Evolutionary conservation across 345 rosid genomes (phyloP).

Genomic region (Populus simonii): DNA sequence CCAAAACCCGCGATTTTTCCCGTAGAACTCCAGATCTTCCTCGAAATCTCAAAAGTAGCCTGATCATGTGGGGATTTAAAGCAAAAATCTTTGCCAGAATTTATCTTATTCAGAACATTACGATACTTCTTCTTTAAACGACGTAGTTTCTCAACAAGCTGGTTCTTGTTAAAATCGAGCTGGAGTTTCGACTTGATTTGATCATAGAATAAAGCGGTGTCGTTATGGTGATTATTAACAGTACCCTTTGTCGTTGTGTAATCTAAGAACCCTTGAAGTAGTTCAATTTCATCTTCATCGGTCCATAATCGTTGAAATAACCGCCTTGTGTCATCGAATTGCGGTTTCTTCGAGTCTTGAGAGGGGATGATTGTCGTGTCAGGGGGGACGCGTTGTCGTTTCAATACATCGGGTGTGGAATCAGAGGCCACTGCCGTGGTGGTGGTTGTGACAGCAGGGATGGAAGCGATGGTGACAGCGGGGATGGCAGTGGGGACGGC

Average conservation of each 20-base stretch:
- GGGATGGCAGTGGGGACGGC: constrained; percentile 18
- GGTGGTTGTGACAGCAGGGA: constrained; percentile 26
- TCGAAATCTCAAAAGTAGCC: constrained; percentile 89
- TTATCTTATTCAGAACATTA: constrained; percentile 64
- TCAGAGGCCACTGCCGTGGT: constrained; percentile 24
- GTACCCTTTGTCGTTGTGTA: constrained; percentile 44
- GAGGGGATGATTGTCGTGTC: constrained; percentile 7
- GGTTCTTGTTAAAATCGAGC: constrained; percentile 95
- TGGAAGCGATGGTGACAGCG: constrained; percentile 23
- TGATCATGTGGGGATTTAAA: constrained; percentile 93
- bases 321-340: constrained; percentile 64
- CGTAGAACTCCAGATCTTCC: constrained; percentile 76
- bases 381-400: constrained; percentile 40
- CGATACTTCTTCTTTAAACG: constrained; percentile 90
- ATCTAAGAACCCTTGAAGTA: constrained; percentile 84
- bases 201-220: constrained; percentile 86
- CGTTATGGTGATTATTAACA: constrained; percentile 58
- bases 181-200: constrained; percentile 92
- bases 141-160: constrained; percentile 91
- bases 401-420: constrained; percentile 25
- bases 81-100: constrained; percentile 78
- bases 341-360: constrained; percentile 32
- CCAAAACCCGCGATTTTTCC: constrained; percentile 21
- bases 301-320: constrained; percentile 96
- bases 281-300: constrained; percentile 98